Evolutionary conservation across 2,329 filamentous ascomycete genomes (phyloP), one percentile per base, ranked within the genome.

Genomic region (Chrysoporthe puriensis): DNA sequence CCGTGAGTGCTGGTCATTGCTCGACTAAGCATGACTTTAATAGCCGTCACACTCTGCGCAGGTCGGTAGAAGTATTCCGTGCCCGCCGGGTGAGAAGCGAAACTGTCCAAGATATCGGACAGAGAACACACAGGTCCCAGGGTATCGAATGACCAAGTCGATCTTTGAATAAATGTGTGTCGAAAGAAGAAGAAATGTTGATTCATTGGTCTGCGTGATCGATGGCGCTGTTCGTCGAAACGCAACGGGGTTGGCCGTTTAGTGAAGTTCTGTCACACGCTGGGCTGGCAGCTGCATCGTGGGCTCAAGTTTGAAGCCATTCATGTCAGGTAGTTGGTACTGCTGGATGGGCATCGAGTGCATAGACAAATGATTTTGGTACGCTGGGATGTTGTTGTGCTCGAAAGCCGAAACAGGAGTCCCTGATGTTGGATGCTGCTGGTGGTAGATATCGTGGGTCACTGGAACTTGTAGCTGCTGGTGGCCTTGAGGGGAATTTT

Each of bases 401-500:
- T 61, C 59, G n/a, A 46, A 61, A 21, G 59, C 59, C 21, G 59
- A 61, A 14, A 48, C 59, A 4, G 26, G 18, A 6, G 66, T 63
- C 32, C 63, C 67, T n/a, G 65, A 62, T 9, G 64, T 48, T 7
- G 63, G 18, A 43, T 67, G 57, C 46, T 67, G 65, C 4, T 36
- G 64, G 26, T 61, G 57, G 62, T 67, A 69, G 5, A 69, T 66
- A 5, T 59, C 64, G 18, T 67, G 68, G 16, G 62, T 43, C 14
- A 52, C 50, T 4, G 50, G 21, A 6, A 54, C 68, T 11, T 62
- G 56, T 2, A 66, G 60, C 36, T 67, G 65, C 1, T 64, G 63
- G n/a, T 67, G 65, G 18, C 62, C 63, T 11, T 61, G 60, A 18
- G 63, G 67, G 6, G 57, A 44, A 34, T 44, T 44, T 60, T 61